Percentiles rank a stretch among this genome's conserved stretches.
Evolutionary conservation across 257 asterid species (phyloP).

Genomic region (Capsicum baccatum): DNA sequence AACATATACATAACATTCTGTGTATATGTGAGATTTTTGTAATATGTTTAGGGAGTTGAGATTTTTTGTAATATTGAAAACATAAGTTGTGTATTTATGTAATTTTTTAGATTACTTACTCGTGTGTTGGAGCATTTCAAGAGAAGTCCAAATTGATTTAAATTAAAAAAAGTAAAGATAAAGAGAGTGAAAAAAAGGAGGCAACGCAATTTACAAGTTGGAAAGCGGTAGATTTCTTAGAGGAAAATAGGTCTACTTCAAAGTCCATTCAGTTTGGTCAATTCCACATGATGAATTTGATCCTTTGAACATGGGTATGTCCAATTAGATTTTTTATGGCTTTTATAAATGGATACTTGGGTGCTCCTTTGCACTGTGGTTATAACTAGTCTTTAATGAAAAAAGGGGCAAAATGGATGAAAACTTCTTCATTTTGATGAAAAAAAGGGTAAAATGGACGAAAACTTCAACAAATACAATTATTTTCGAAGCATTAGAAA

Average conservation of each 20-base stretch:
- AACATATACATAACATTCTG: no score
- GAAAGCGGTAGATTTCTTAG: not conserved
- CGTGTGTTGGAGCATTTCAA: not conserved
- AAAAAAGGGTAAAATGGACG: no score
- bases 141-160: not conserved
- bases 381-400: not conserved
- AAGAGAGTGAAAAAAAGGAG: not conserved
- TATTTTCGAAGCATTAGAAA: no score
- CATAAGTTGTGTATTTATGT: no score
- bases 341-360: not conserved
- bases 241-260: conserved; percentile 1
- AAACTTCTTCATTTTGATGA: no score
- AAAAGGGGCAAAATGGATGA: not conserved
- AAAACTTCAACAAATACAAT: no score
- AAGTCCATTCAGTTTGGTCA: conserved; percentile 1
- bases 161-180: not conserved
- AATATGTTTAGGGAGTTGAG: no score
- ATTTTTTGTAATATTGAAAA: no score
- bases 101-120: no score
- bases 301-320: not conserved
- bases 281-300: not conserved
- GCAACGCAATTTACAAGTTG: not conserved
- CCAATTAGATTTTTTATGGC: not conserved
- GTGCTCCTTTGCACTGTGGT: not conserved
- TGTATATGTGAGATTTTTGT: no score